Base-by-base conservation (phyloP, 2,329 filamentous ascomycete species). In the Emmonsiellopsis sp. region DNA sequence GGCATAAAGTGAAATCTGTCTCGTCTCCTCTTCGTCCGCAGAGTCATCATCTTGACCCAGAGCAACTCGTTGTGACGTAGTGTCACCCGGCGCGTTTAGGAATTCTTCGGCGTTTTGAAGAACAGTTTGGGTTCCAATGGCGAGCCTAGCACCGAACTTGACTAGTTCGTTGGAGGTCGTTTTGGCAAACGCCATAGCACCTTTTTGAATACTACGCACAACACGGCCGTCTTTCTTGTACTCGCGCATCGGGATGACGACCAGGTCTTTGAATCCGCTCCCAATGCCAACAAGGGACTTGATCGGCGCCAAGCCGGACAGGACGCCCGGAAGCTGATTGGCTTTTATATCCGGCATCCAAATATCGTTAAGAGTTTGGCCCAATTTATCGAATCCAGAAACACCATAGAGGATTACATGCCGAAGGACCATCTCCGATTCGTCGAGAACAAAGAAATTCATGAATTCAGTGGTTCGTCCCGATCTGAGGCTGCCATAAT, bases 391-490 rank as follows among this genome's bases (percentile, higher is more conserved):
- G 61, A 97, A 96, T 0, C 93, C 93, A 6, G 84, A 84, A 1
- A 95, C 82, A 32, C 94, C 93, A 61, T 97, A 96, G 37, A 97
- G 83, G 60, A 98, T 97, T 31, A 88, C 87, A 66, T 92, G 91
- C 10, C 87, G 82, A 51, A 98, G 79, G 6, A 86, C 81, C 78
- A 98, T 87, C 56, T 92, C 84, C 2, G 93, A 84, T 59, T 88
- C 85, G 61, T 98, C 93, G 1, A 98, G 80, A 11, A 92, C 87
- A 58, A 98, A 80, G 66, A 98, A 96, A 68, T 98, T 98, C 91
- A 97, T 97, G 64, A 98, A 95, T 68, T 98, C 93, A 0, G 89
- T 95, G 0, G 93, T 97, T 60, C 88, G 89, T 1, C 93, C 93
- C 1, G 93, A 96, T 31, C 91, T 84, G 3, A 98, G 79, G 3